A percentile compares a stretch with the other conserved stretches of the same genome.
Conservation (phyloP, 2,329 filamentous ascomycete species). For the Coccinonectria pachysandricola region DNA sequence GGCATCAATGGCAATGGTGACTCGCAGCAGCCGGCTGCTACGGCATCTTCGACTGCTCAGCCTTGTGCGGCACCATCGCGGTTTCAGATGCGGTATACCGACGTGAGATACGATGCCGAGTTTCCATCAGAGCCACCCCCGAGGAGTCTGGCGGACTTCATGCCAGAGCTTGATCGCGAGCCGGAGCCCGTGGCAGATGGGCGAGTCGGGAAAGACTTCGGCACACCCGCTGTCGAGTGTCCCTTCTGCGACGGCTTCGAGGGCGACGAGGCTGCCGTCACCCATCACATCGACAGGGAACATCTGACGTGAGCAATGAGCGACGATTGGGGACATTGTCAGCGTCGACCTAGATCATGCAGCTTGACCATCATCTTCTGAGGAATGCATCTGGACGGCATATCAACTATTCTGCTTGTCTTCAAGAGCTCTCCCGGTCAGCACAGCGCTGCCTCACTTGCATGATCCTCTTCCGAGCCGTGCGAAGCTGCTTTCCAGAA, state of each 20-base stretch:
- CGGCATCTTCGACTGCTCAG: not conserved
- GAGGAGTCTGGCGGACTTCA: conserved; percentile 35
- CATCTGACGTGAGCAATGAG: conserved; percentile 20
- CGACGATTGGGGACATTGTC: too few relatives aligned
- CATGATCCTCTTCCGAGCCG: conserved; percentile 3
- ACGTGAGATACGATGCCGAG: conserved; percentile 26
- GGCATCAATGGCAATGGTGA: too few relatives aligned
- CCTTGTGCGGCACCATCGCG: conserved; percentile 9
- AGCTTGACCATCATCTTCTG: not conserved
- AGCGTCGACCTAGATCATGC: conserved; percentile 2
- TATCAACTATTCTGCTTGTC: conserved; percentile 1
- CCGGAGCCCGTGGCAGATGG: not conserved
- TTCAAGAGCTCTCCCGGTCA: conserved; percentile 2
- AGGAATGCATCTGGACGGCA: not conserved
- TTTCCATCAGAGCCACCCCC: conserved; percentile 29
- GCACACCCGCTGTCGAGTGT: conserved; percentile 31
- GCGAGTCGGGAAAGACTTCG: conserved; percentile 4
- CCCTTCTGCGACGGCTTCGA: conserved; percentile 58
- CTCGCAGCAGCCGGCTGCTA: conserved; percentile 2
- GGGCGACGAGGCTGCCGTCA: conserved; percentile 58
- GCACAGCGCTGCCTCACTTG: conserved; percentile 2
- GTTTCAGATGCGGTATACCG: conserved; percentile 24
- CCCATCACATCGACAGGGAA: conserved; percentile 47
- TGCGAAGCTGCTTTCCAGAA: conserved; percentile 5
- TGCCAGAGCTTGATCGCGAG: conserved; percentile 27